Evolutionary conservation across 257 asterid species (phyloP).

Genomic region (Schizonepeta tenuifolia): DNA sequence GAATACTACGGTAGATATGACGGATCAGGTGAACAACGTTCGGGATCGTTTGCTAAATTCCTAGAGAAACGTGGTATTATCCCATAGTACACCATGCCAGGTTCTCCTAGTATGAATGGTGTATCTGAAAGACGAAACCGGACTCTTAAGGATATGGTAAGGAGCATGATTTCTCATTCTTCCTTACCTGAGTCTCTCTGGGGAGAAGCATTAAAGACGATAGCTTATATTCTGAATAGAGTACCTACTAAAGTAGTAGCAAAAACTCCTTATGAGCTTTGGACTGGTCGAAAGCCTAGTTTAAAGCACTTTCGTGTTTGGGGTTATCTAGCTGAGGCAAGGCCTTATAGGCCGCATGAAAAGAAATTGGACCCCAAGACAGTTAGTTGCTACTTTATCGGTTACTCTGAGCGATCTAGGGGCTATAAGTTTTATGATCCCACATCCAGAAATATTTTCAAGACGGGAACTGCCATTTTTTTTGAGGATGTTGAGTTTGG

Average conservation of each 20-base stretch:
- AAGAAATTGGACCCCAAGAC: too few relatives aligned
- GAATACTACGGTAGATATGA: neutral
- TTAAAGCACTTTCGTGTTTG: too few relatives aligned
- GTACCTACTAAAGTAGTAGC: neutral
- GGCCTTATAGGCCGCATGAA: too few relatives aligned
- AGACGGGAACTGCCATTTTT: neutral
- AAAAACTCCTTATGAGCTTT: constrained; percentile 24
- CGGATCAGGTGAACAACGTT: neutral
- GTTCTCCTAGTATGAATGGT: neutral
- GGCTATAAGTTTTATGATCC: too few relatives aligned
- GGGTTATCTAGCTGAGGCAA: too few relatives aligned
- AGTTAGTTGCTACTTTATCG: too few relatives aligned
- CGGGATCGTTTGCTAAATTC: neutral
- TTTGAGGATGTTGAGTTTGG: neutral
- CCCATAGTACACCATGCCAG: neutral
- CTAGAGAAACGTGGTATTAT: constrained; percentile 3
- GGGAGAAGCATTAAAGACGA: neutral
- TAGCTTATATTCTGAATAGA: neutral
- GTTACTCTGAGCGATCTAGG: too few relatives aligned
- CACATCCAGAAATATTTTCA: too few relatives aligned
- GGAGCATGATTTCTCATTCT: neutral
- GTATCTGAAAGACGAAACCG: neutral
- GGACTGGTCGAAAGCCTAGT: neutral
- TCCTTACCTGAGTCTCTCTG: constrained; percentile 6
- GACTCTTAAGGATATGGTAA: neutral